phyloP scores from a whole-genome alignment of 345 rosid genomes.

The Pugionium cornutum region DNA sequence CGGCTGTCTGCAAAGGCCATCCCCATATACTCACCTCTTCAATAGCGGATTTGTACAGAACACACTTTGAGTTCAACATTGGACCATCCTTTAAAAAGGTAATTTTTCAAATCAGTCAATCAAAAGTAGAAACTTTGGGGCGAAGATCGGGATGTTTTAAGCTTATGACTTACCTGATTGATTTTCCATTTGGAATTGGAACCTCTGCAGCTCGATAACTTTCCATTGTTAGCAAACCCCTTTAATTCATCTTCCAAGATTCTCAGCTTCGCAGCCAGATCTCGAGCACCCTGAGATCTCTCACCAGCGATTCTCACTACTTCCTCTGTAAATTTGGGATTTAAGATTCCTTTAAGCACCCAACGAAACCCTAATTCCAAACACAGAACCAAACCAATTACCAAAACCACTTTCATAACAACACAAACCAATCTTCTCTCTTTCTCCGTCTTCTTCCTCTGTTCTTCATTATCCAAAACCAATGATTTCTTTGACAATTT shows the following conservation, averaged over 20 bases:
- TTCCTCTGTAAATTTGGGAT: conserved; percentile 50
- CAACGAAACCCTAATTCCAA: conserved; percentile 52
- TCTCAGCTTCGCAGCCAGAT: conserved; percentile 48
- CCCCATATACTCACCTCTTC: conserved; percentile 96
- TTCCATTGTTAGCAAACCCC: conserved; percentile 38
- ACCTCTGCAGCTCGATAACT: conserved; percentile 56
- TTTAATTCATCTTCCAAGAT: conserved; percentile 53
- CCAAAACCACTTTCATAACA: conserved; percentile 39
- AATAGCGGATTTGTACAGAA: conserved; percentile 59
- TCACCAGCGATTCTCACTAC: conserved; percentile 48
- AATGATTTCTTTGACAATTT: conserved; percentile 5
- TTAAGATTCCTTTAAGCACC: conserved; percentile 42
- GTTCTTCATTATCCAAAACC: conserved; percentile 19
- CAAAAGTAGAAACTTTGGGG: conserved; percentile 14
- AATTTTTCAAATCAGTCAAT: conserved; percentile 2
- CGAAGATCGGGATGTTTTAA: not conserved
- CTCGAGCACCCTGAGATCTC: conserved; percentile 46
- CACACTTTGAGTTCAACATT: conserved; percentile 61
- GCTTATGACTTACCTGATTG: conserved; percentile 52
- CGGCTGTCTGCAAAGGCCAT: conserved; percentile 92
- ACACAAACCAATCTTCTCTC: conserved; percentile 10
- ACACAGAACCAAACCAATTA: conserved; percentile 45
- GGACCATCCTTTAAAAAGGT: conserved; percentile 50
- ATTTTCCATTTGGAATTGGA: conserved; percentile 60
- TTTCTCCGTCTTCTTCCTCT: conserved; percentile 26